These are phyloP conservation scores for Lenzites betulinus DNA, from an alignment of 768 basidiomycete species.

Conservation along the genomic window DNA sequence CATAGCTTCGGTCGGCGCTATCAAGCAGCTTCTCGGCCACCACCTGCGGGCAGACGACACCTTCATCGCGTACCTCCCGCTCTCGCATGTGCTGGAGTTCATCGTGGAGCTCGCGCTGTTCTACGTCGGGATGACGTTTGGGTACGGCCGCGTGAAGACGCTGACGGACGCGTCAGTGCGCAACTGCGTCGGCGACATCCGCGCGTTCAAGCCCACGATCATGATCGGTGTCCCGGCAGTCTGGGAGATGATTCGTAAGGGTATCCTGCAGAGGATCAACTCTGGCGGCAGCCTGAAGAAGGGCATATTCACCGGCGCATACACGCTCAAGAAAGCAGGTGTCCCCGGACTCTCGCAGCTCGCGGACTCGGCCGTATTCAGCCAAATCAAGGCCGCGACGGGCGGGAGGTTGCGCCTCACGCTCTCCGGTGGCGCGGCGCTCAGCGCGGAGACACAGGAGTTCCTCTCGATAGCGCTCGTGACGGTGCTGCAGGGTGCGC, in stretches of 20 bases:
- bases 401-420: conserved; percentile 85
- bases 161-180: conserved; percentile 93
- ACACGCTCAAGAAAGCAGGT: conserved; percentile 70
- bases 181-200: conserved; percentile 86
- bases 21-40: conserved; percentile 69
- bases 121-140: conserved; percentile 76
- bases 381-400: conserved; percentile 76
- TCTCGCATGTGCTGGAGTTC: conserved; percentile 95
- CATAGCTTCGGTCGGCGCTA: conserved; percentile 83
- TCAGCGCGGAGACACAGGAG: conserved; percentile 87
- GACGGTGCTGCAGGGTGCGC: conserved; percentile 78
- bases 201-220: conserved; percentile 80
- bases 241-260: conserved; percentile 97
- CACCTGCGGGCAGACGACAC: conserved; percentile 59
- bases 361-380: conserved; percentile 77
- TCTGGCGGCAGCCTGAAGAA: conserved; percentile 66
- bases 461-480: conserved; percentile 84
- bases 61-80: conserved; percentile 90
- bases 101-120: conserved; percentile 83
- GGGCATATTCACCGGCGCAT: conserved; percentile 77
- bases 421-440: conserved; percentile 83
- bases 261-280: conserved; percentile 82
- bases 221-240: conserved; percentile 96
- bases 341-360: conserved; percentile 65
- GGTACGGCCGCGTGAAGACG: conserved; percentile 94